Evolutionary conservation across 1,284 basidiomycete species (phyloP).

Genomic region (Pterulicium gracile): DNA sequence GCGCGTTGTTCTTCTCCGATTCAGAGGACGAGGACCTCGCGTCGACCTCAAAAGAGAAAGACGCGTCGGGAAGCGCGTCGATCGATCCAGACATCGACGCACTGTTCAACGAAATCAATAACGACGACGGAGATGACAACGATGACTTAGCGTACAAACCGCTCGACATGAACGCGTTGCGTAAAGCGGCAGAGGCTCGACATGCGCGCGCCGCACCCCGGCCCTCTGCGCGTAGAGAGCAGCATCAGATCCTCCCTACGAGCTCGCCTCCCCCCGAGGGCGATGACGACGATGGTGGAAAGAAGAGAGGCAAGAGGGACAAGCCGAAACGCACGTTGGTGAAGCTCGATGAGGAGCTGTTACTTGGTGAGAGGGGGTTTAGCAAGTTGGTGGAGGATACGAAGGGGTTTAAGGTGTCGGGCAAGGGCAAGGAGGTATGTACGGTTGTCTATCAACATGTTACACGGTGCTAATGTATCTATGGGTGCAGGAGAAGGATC

Average conservation of each 20-base stretch:
- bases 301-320: constrained; percentile 22
- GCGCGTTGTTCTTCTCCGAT: background rate
- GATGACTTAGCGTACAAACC: constrained; percentile 25
- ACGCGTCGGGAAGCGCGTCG: background rate
- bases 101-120: constrained; percentile 49
- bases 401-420: constrained; percentile 67
- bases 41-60: constrained; percentile 5
- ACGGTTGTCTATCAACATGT: constrained; percentile 2
- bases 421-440: constrained; percentile 83
- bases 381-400: constrained; percentile 64
- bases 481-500: constrained; percentile 53
- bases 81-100: constrained; percentile 38
- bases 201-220: background rate
- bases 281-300: constrained; percentile 17
- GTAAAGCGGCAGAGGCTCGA: background rate
- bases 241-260: constrained; percentile 1
- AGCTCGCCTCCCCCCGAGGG: constrained; percentile 12
- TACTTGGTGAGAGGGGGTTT: constrained; percentile 68
- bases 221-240: background rate
- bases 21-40: constrained; percentile 9
- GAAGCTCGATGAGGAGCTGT: constrained; percentile 60
- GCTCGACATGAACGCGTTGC: constrained; percentile 22
- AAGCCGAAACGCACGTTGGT: constrained; percentile 41
- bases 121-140: constrained; percentile 28
- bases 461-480: constrained; percentile 2